phyloP scores from a whole-genome alignment of 306 rosid genomes.

The Trifolium dubium region DNA sequence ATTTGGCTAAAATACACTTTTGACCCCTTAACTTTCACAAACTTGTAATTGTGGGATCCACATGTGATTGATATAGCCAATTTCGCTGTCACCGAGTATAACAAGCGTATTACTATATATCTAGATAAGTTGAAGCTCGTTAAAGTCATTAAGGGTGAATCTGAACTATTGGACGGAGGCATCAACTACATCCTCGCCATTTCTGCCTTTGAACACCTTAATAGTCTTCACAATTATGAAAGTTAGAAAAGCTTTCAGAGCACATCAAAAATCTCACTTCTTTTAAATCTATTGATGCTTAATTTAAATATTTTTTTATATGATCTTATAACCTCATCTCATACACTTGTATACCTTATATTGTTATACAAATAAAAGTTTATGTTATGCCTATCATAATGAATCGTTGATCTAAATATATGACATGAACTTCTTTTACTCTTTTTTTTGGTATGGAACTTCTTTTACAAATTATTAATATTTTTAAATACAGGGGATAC shows the following conservation, averaged over 20 bases:
- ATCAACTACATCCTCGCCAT: constrained; percentile 35
- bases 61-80: neutral
- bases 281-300: neutral
- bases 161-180: neutral
- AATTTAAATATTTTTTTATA: neutral
- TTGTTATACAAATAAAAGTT: too few relatives aligned
- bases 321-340: too few relatives aligned
- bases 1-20: too few relatives aligned
- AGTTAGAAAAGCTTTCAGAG: constrained; percentile 45
- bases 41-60: neutral
- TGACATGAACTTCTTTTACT: too few relatives aligned
- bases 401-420: too few relatives aligned
- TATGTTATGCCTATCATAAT: too few relatives aligned
- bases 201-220: neutral
- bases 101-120: neutral
- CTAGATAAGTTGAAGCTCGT: neutral
- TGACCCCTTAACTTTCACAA: too few relatives aligned
- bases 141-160: neutral
- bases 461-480: too few relatives aligned
- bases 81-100: neutral
- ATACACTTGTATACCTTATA: too few relatives aligned
- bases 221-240: constrained; percentile 5
- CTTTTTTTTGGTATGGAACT: too few relatives aligned
- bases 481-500: too few relatives aligned
- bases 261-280: constrained; percentile 17